Evolutionary conservation across 1,284 basidiomycete genomes (phyloP), one percentile per base, ranked within the genome.

Genomic region (Psilocybe mexicana): DNA sequence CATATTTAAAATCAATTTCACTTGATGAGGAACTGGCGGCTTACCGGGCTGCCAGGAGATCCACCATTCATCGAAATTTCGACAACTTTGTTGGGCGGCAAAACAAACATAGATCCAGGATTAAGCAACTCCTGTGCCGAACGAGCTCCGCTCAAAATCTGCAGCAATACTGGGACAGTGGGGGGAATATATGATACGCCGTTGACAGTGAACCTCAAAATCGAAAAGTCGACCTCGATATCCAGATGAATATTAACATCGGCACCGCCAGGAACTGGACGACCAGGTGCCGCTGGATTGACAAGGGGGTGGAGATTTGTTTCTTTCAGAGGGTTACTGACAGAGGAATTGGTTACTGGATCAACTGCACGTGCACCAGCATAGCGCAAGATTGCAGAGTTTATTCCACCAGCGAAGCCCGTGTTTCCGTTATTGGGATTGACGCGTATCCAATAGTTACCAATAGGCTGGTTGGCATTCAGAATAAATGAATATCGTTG

Each of bases 61-160:
- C 68, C 69, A 25, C 72, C 74, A 28, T 74, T 72, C 33, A 80
- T 69, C 2, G 68, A 65, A 11, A 83, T 58, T 60, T 83, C 81
- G 18, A 83, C 73, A 7, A 73, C 73, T 47, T 76, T 75, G 57
- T 82, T 78, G 8, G 63, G 66, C 1, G 77, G 77, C n/a, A 84
- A 64, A n/a, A 66, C 64, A 52, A 78, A 80, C 4, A 83, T 72
- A 24, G 72, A 76, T 8, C 76, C 79, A 1, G 54, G 52, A 0
- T 80, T 80, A 38, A 82, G 71, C 24, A 84, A 69, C 14, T 77
- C 70, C 12, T 71, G 63, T 6, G 78, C 74, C 40, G 71, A 67
- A 43, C 67, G 65, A 6, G 75, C 70, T 1, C 82, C 81, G 53
- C 77, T 65, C 38, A 82, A 67, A 44, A 83, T 78, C 59, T 83